Percentiles rank a stretch among this genome's conserved stretches.
Conservation (phyloP, 495 filamentous ascomycete genomes). For the Daldinia caldariorum region DNA sequence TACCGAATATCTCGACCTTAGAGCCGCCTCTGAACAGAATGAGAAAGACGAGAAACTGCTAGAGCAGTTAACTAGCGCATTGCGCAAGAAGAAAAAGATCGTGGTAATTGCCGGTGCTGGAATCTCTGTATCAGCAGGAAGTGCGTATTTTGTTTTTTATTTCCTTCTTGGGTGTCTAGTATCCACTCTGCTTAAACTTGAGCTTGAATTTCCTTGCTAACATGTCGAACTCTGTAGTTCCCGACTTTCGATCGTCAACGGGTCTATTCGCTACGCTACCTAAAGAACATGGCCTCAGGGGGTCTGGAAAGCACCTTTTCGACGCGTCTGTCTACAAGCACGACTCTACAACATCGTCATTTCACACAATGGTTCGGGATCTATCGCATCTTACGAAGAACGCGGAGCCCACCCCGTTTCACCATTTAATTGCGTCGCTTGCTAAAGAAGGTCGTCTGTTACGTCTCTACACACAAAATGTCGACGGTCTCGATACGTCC, state of each 20-base stretch:
- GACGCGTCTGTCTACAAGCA: slow-evolving; percentile 97
- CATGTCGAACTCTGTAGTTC: slow-evolving; percentile 65
- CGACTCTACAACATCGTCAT: slow-evolving; percentile 83
- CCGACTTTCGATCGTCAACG: slow-evolving; percentile 91
- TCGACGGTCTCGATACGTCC: slow-evolving; percentile 91
- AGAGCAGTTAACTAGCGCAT: slow-evolving; percentile 73
- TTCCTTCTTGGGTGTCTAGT: background rate
- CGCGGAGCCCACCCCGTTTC: slow-evolving; percentile 87
- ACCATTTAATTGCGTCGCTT: slow-evolving; percentile 90
- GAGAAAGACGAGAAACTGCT: slow-evolving; percentile 63
- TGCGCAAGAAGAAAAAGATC: slow-evolving; percentile 92
- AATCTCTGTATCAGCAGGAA: slow-evolving; percentile 94
- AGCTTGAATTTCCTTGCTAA: slow-evolving; percentile 42
- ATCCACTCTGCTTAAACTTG: background rate
- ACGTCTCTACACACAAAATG: slow-evolving; percentile 94
- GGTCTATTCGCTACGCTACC: slow-evolving; percentile 87
- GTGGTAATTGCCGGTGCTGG: slow-evolving; percentile 96
- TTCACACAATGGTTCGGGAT: slow-evolving; percentile 94
- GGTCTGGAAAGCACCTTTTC: slow-evolving; percentile 94
- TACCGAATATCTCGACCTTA: slow-evolving; percentile 79
- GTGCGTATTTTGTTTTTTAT: slow-evolving; percentile 65
- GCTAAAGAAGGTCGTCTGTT: slow-evolving; percentile 90
- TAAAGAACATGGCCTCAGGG: slow-evolving; percentile 87
- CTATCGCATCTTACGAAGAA: slow-evolving; percentile 77
- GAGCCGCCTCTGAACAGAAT: slow-evolving; percentile 55